Conservation (phyloP, 257 asterid species). For the Datura wrightii region DNA sequence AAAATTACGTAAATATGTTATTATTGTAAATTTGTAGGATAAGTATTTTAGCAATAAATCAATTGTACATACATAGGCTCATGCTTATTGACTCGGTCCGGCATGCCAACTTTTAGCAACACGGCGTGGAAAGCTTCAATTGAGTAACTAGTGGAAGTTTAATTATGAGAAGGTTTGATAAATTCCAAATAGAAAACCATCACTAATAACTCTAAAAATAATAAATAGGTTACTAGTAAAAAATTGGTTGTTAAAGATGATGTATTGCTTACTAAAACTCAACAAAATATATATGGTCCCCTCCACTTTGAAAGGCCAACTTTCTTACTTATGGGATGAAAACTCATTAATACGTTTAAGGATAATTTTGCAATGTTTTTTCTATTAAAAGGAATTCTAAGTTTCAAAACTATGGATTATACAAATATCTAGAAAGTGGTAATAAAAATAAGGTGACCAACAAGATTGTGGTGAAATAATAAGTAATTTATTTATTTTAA, state of each 20-base stretch:
- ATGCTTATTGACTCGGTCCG: neutral
- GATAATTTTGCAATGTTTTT: neutral
- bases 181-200: slow-evolving; percentile 8
- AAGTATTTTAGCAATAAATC: too few relatives aligned
- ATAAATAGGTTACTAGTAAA: neutral
- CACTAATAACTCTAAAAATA: neutral
- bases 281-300: neutral
- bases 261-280: slow-evolving; percentile 14
- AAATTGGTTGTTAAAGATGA: neutral
- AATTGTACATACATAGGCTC: too few relatives aligned
- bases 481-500: neutral
- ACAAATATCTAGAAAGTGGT: neutral
- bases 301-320: slow-evolving; percentile 22
- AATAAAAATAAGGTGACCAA: too few relatives aligned
- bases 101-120: slow-evolving; percentile 10
- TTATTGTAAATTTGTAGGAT: too few relatives aligned
- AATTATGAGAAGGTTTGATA: slow-evolving; percentile 20
- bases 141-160: neutral
- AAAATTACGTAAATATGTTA: too few relatives aligned
- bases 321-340: neutral
- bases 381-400: neutral
- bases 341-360: neutral
- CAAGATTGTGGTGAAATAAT: neutral
- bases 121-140: neutral
- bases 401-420: neutral